Conservation (phyloP, 768 basidiomycete species). For the Lactarius pseudohatsudake region DNA sequence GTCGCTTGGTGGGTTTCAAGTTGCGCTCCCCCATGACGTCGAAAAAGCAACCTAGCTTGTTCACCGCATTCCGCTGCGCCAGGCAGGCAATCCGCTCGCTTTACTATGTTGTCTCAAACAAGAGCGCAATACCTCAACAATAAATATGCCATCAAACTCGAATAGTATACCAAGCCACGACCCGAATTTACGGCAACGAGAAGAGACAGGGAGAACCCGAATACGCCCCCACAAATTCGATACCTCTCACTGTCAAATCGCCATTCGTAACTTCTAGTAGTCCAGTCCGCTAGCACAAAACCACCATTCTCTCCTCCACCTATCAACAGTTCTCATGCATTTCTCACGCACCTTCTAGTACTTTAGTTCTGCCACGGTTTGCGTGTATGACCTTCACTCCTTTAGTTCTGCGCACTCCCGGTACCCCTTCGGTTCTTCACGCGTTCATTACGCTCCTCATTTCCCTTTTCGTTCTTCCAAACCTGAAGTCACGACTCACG, state of each 20-base stretch:
- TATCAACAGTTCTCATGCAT: too few relatives aligned
- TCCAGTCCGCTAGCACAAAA: too few relatives aligned
- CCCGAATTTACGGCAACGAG: neutral
- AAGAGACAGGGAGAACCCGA: neutral
- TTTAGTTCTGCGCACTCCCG: neutral
- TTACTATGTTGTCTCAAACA: conserved; percentile 2
- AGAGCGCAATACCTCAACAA: conserved; percentile 4
- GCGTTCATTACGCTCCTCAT: neutral
- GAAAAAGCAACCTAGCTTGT: conserved; percentile 7
- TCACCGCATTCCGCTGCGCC: neutral
- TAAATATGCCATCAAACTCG: neutral
- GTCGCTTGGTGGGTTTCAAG: conserved; percentile 35
- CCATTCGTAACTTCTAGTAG: too few relatives aligned
- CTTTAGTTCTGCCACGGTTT: too few relatives aligned
- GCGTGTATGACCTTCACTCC: neutral
- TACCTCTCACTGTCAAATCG: too few relatives aligned
- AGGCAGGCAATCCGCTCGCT: conserved; percentile 12
- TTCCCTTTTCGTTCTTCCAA: neutral
- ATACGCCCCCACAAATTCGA: too few relatives aligned
- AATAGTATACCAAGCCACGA: neutral
- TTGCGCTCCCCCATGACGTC: conserved; percentile 31
- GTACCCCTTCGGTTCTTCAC: neutral
- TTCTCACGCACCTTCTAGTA: too few relatives aligned
- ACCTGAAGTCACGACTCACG: neutral
- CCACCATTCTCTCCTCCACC: too few relatives aligned